Percentiles rank a stretch among this genome's conserved stretches.
Evolutionary conservation across 352 stramenopile species (phyloP).

Genomic region (Globisporangium ultimum): DNA sequence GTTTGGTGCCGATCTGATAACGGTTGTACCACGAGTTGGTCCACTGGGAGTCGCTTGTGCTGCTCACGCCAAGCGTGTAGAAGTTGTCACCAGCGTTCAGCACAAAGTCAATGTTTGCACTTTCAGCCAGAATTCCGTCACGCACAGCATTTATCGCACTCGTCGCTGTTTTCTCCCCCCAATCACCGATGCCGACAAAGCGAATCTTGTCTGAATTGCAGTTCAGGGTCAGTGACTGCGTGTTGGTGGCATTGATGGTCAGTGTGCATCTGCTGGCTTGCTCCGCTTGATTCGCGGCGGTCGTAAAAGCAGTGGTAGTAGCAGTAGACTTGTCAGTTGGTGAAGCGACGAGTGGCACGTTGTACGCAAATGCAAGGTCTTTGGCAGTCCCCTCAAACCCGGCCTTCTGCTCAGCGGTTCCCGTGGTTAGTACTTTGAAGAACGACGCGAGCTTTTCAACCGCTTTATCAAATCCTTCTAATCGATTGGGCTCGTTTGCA

Average conservation of each 20-base stretch:
- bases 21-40: conserved; percentile 33
- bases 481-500: background rate
- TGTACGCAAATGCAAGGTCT: conserved; percentile 26
- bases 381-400: conserved; percentile 21
- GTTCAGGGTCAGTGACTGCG: conserved; percentile 10
- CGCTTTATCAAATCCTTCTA: conserved; percentile 12
- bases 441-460: conserved; percentile 15
- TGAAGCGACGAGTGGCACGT: conserved; percentile 21
- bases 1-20: conserved; percentile 27
- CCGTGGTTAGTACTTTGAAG: conserved; percentile 9
- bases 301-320: conserved; percentile 9
- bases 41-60: conserved; percentile 27
- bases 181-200: conserved; percentile 35
- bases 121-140: conserved; percentile 27
- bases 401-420: conserved; percentile 5
- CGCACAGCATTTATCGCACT: conserved; percentile 26
- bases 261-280: conserved; percentile 22
- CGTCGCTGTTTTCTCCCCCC: conserved; percentile 28
- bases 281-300: conserved; percentile 1
- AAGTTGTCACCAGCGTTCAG: conserved; percentile 43
- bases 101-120: conserved; percentile 27
- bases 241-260: conserved; percentile 14
- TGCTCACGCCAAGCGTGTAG: conserved; percentile 30
- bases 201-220: conserved; percentile 22
- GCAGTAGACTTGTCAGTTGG: conserved; percentile 16